Conservation (phyloP, 2,329 filamentous ascomycete species). For the Phaeosphaeria sp. region DNA sequence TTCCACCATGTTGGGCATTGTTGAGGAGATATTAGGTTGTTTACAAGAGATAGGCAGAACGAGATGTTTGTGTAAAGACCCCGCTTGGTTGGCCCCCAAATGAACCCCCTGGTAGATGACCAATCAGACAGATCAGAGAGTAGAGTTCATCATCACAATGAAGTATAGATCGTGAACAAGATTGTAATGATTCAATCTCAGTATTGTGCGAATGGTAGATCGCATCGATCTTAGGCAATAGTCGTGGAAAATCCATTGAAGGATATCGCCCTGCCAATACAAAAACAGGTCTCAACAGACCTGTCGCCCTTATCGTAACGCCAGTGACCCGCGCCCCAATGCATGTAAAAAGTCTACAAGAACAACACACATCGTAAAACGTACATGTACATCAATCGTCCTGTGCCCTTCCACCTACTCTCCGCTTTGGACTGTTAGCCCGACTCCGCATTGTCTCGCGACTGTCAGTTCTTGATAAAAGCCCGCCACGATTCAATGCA, state of each 20-base stretch:
- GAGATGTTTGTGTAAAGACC: not conserved
- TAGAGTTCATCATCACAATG: not conserved
- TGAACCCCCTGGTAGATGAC: not conserved
- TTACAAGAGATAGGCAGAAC: not conserved
- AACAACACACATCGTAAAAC: not conserved
- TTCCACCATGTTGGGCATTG: not conserved
- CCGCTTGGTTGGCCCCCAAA: not conserved
- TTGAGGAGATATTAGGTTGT: not conserved
- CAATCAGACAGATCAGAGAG: not conserved
- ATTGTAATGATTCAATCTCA: not conserved
- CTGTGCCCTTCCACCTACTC: constrained; percentile 19
- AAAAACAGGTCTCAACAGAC: not conserved
- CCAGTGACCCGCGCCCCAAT: not conserved
- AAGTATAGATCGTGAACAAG: not conserved
- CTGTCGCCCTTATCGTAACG: not conserved
- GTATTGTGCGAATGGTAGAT: not conserved
- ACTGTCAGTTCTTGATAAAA: constrained; percentile 85
- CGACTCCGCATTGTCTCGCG: constrained; percentile 73
- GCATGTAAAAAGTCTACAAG: not conserved
- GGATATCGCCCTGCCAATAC: not conserved
- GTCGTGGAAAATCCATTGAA: not conserved
- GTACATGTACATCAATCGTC: constrained; percentile 19
- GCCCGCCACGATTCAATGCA: constrained; percentile 65
- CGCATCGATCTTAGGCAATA: not conserved
- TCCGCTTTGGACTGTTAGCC: constrained; percentile 56